Evolutionary conservation across 208 protist genomes (phyloP).

Genomic region (Naegleria gruberi): DNA sequence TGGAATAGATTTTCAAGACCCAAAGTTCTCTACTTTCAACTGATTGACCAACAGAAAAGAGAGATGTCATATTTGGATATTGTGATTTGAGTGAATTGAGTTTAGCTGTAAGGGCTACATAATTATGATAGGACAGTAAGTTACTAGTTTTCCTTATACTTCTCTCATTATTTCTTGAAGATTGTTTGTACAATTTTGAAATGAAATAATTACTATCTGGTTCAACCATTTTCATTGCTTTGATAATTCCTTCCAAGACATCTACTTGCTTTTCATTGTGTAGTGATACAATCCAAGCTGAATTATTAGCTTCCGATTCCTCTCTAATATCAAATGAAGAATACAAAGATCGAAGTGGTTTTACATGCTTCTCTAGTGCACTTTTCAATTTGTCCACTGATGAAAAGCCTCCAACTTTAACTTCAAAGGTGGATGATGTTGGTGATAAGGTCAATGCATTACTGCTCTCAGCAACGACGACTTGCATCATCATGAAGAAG

Average conservation of each 20-base stretch:
- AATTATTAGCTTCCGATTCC: no score
- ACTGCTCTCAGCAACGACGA: no score
- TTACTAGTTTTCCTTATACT: neutral
- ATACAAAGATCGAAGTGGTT: no score
- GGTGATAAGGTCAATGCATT: no score
- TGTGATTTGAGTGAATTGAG: neutral
- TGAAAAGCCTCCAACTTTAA: no score
- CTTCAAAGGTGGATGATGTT: no score
- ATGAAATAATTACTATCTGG: no score
- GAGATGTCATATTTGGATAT: neutral
- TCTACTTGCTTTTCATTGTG: neutral
- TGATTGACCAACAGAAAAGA: neutral
- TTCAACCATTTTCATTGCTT: neutral
- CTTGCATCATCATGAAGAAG: no score
- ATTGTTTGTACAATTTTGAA: neutral
- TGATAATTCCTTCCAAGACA: neutral
- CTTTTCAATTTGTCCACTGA: no score
- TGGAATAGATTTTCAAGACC: neutral
- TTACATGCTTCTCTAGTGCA: no score
- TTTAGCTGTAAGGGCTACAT: neutral
- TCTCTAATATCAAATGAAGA: no score
- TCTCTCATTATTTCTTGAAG: no score
- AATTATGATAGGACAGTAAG: constrained; percentile 15
- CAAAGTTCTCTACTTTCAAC: neutral
- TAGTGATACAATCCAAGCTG: neutral